Evolutionary conservation across 2,329 filamentous ascomycete species (phyloP).

Genomic region (Alternaria viburni): DNA sequence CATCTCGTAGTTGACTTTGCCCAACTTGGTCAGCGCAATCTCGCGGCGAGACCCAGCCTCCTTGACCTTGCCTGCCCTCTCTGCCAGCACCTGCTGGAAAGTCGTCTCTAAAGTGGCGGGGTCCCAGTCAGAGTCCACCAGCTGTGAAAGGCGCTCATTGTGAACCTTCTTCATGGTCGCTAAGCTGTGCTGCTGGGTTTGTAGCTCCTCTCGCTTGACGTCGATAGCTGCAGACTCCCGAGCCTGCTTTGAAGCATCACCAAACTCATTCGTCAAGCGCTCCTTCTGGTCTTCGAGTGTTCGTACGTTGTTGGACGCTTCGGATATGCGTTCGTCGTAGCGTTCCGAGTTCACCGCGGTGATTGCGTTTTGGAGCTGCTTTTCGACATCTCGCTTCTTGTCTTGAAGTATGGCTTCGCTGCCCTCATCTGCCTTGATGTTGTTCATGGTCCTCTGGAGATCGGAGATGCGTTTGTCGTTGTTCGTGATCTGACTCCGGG

Average conservation of each 20-base stretch:
- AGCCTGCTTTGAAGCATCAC: slow-evolving; percentile 80
- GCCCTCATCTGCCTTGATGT: slow-evolving; percentile 86
- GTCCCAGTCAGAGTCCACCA: slow-evolving; percentile 72
- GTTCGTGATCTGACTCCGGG: slow-evolving; percentile 72
- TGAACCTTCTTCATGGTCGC: slow-evolving; percentile 80
- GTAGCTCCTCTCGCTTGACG: slow-evolving; percentile 78
- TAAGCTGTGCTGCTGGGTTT: slow-evolving; percentile 74
- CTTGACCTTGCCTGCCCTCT: slow-evolving; percentile 63
- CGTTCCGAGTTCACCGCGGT: slow-evolving; percentile 67
- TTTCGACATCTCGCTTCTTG: slow-evolving; percentile 72
- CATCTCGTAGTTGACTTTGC: slow-evolving; percentile 76
- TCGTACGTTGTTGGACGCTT: slow-evolving; percentile 69
- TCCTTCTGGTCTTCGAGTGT: slow-evolving; percentile 75
- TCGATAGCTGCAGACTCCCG: slow-evolving; percentile 85
- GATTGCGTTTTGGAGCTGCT: slow-evolving; percentile 66
- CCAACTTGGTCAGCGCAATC: slow-evolving; percentile 71
- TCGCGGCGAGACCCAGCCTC: slow-evolving; percentile 76
- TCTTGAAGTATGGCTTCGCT: slow-evolving; percentile 77
- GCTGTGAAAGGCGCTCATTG: slow-evolving; percentile 68
- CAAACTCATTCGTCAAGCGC: slow-evolving; percentile 77
- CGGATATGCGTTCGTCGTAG: slow-evolving; percentile 74
- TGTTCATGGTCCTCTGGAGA: slow-evolving; percentile 72
- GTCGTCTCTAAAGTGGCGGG: slow-evolving; percentile 71
- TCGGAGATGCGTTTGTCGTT: slow-evolving; percentile 74
- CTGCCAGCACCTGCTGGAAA: slow-evolving; percentile 69